A percentile compares a stretch with the other conserved stretches of the same genome.
phyloP scores from a whole-genome alignment of 2,329 filamentous ascomycete species.

The Gyromitra esculenta region DNA sequence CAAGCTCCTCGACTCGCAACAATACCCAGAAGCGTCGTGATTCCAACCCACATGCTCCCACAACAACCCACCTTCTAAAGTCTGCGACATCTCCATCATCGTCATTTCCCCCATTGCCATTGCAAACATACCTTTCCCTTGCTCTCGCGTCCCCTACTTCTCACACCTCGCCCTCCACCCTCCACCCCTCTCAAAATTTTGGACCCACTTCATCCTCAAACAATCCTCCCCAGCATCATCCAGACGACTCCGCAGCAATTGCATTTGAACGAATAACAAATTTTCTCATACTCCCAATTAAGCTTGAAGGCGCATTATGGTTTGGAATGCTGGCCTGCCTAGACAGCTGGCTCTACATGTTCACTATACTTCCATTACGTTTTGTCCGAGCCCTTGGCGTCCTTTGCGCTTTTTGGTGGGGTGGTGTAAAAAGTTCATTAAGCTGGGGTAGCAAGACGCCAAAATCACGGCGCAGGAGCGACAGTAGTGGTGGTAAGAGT shows the following conservation, averaged over 20 bases:
- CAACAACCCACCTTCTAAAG: slow-evolving; percentile 40
- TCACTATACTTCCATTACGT: slow-evolving; percentile 90
- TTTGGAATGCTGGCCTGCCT: slow-evolving; percentile 92
- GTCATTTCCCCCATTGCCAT: slow-evolving; percentile 51
- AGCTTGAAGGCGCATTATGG: slow-evolving; percentile 82
- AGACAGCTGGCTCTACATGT: slow-evolving; percentile 95
- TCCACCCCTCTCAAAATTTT: slow-evolving; percentile 31
- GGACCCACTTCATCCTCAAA: slow-evolving; percentile 17
- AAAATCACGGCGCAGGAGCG: slow-evolving; percentile 35
- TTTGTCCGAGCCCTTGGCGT: slow-evolving; percentile 84
- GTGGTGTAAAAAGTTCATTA: slow-evolving; percentile 51
- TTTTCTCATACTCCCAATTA: slow-evolving; percentile 81
- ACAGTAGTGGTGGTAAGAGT: slow-evolving; percentile 15
- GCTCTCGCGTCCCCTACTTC: slow-evolving; percentile 51
- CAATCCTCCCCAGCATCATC: slow-evolving; percentile 62
- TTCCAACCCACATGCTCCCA: slow-evolving; percentile 33
- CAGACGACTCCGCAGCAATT: slow-evolving; percentile 90
- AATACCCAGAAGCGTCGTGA: slow-evolving; percentile 23
- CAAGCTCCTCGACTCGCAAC: slow-evolving; percentile 17
- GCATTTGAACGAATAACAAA: slow-evolving; percentile 93
- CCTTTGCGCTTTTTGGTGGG: slow-evolving; percentile 77
- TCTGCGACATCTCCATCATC: slow-evolving; percentile 35
- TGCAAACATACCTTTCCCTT: slow-evolving; percentile 54
- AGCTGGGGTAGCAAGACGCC: slow-evolving; percentile 46
- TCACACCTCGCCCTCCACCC: slow-evolving; percentile 13